Evolutionary conservation across 306 rosid genomes (phyloP).

Genomic region (Myrica gale): DNA sequence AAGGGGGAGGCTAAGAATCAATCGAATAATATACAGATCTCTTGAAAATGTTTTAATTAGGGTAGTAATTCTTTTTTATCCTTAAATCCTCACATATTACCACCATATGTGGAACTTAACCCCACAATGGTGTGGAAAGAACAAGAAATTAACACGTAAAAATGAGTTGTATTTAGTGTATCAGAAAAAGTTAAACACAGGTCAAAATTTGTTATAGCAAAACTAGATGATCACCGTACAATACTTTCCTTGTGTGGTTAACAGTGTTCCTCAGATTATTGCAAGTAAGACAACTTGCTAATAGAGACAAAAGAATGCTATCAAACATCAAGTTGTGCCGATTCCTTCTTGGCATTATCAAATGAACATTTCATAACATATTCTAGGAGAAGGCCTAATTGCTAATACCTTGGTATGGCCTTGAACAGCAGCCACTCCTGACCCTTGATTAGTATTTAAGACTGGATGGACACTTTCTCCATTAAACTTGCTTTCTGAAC

Average conservation of each 20-base stretch:
- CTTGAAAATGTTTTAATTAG: too few species aligned
- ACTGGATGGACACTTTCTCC: constrained; percentile 38
- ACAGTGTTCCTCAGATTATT: background rate
- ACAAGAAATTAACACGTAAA: background rate
- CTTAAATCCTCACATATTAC: background rate
- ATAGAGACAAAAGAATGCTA: background rate
- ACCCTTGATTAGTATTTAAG: constrained; percentile 38
- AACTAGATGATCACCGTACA: background rate
- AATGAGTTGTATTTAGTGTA: background rate
- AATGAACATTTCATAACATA: constrained; percentile 1
- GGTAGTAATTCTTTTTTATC: background rate
- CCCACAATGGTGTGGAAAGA: background rate
- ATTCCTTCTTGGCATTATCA: background rate
- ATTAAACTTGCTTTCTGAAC: constrained; percentile 43
- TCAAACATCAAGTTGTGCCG: background rate
- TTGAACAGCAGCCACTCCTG: constrained; percentile 40
- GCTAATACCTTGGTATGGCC: constrained; percentile 48
- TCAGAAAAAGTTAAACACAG: background rate
- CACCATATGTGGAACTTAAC: background rate
- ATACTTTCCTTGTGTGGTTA: background rate
- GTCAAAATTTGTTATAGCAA: background rate
- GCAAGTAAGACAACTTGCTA: background rate
- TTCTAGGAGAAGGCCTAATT: background rate
- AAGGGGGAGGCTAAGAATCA: too few species aligned
- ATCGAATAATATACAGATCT: too few species aligned